These are phyloP conservation scores for Cicer yamashitae DNA, from an alignment of 306 rosid genomes.

Conservation along the genomic window DNA sequence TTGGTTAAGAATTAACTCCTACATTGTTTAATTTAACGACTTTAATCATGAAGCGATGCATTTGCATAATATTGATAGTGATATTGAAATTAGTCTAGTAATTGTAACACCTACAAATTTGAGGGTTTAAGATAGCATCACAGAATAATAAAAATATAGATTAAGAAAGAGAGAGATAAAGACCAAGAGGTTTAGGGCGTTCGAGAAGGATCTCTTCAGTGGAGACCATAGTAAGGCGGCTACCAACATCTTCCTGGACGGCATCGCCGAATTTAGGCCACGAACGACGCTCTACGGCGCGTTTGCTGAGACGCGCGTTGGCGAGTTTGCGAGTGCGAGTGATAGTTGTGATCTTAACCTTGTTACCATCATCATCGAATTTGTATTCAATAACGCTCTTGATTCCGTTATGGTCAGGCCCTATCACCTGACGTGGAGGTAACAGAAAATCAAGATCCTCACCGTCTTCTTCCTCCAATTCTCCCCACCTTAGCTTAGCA, in stretches of 20 bases:
- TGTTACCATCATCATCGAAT: conserved; percentile 81
- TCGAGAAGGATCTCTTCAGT: conserved; percentile 91
- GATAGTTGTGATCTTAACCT: conserved; percentile 77
- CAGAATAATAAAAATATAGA: neutral
- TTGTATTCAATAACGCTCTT: conserved; percentile 78
- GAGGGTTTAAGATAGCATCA: neutral
- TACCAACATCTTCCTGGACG: conserved; percentile 80
- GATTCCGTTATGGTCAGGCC: conserved; percentile 85
- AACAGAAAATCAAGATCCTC: conserved; percentile 83
- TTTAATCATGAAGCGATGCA: neutral
- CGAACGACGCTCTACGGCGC: conserved; percentile 50
- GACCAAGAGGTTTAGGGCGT: conserved; percentile 90
- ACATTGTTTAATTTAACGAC: neutral
- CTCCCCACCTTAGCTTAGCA: conserved; percentile 53
- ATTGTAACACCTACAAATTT: neutral
- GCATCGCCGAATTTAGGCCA: conserved; percentile 97
- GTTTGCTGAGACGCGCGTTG: conserved; percentile 55
- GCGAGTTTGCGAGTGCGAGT: conserved; percentile 71
- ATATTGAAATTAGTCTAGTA: neutral
- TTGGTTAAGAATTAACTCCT: neutral
- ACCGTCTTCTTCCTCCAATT: conserved; percentile 81
- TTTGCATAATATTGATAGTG: neutral
- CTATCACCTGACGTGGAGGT: conserved; percentile 80
- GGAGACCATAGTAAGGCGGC: conserved; percentile 89
- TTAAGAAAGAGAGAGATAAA: neutral